Conservation (phyloP, 225 moss, liverwort and hornwort species). For the Marchantia paleacea region DNA sequence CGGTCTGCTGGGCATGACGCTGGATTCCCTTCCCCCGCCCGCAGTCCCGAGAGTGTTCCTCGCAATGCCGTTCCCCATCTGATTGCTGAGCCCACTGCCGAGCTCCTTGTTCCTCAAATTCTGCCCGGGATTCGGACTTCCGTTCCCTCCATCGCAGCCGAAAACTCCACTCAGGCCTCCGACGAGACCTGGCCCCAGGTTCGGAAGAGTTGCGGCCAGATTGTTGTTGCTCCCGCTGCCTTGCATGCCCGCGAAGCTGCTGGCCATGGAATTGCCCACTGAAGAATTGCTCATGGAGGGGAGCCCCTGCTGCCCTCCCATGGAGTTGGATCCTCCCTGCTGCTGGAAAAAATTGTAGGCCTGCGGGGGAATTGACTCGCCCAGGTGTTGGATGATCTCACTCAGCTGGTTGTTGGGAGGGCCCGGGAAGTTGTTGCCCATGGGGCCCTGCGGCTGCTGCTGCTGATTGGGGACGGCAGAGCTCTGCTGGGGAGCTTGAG, state of each 20-base stretch:
- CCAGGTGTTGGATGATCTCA: slow-evolving; percentile 17
- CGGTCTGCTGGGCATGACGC: neutral
- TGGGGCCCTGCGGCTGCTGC: slow-evolving; percentile 27
- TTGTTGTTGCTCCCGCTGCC: slow-evolving; percentile 21
- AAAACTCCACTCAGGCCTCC: slow-evolving; percentile 2
- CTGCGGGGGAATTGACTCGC: slow-evolving; percentile 24
- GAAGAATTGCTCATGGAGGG: slow-evolving; percentile 18
- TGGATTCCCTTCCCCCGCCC: slow-evolving; percentile 28
- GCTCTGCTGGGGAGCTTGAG: slow-evolving; percentile 30
- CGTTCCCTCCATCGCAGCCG: neutral
- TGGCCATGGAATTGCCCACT: slow-evolving; percentile 39
- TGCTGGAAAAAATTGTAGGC: slow-evolving; percentile 46
- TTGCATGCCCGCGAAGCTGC: slow-evolving; percentile 31
- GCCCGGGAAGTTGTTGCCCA: slow-evolving; percentile 51
- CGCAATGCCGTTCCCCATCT: slow-evolving; percentile 20
- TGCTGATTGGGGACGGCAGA: neutral
- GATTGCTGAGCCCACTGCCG: slow-evolving; percentile 14
- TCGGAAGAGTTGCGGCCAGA: neutral
- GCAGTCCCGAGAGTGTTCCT: slow-evolving; percentile 14
- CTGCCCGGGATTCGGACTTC: slow-evolving; percentile 1
- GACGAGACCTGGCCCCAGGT: slow-evolving; percentile 39
- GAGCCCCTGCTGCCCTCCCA: slow-evolving; percentile 1
- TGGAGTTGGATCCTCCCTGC: slow-evolving; percentile 10
- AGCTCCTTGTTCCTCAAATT: slow-evolving; percentile 12
- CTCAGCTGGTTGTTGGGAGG: slow-evolving; percentile 29